These are phyloP conservation scores for Fomitopsis pulvina DNA, from an alignment of 768 basidiomycete genomes.

Conservation along the genomic window DNA sequence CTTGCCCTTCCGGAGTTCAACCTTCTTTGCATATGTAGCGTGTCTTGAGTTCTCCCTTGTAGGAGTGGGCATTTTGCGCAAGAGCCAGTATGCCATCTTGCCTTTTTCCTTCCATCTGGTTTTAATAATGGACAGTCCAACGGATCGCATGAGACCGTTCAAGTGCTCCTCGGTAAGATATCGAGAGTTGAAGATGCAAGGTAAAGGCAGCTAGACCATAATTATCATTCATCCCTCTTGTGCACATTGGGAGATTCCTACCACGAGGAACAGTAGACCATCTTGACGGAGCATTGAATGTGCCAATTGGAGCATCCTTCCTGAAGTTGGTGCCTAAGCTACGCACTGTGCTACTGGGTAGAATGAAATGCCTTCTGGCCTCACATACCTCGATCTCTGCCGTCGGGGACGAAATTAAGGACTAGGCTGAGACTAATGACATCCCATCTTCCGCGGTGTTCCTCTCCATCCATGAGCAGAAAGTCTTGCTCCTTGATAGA, in stretches of 20 bases:
- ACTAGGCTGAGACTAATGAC: constrained; percentile 83
- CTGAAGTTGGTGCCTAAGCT: constrained; percentile 28
- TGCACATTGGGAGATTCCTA: constrained; percentile 28
- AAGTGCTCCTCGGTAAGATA: constrained; percentile 65
- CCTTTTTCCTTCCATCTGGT: constrained; percentile 60
- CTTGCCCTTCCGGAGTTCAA: constrained; percentile 53
- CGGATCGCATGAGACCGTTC: constrained; percentile 42
- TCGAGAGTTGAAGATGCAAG: constrained; percentile 82
- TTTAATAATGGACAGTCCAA: constrained; percentile 60
- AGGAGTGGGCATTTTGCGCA: constrained; percentile 35
- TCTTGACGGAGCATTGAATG: constrained; percentile 45
- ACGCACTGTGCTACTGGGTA: not conserved
- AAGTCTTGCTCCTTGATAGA: constrained; percentile 85
- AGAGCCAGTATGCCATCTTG: constrained; percentile 88
- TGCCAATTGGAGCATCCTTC: constrained; percentile 63
- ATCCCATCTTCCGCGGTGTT: constrained; percentile 60
- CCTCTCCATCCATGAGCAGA: constrained; percentile 46
- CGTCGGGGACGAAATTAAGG: constrained; percentile 79
- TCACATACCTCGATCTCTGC: constrained; percentile 63
- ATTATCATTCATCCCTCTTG: not conserved
- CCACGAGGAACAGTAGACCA: constrained; percentile 67
- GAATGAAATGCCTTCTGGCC: not conserved
- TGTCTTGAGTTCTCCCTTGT: constrained; percentile 10
- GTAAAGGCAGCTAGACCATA: constrained; percentile 65
- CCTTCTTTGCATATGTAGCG: constrained; percentile 44